Evolutionary conservation across 73 alveolate genomes (phyloP).

Genomic region (Symbiodinium pilosum): DNA sequence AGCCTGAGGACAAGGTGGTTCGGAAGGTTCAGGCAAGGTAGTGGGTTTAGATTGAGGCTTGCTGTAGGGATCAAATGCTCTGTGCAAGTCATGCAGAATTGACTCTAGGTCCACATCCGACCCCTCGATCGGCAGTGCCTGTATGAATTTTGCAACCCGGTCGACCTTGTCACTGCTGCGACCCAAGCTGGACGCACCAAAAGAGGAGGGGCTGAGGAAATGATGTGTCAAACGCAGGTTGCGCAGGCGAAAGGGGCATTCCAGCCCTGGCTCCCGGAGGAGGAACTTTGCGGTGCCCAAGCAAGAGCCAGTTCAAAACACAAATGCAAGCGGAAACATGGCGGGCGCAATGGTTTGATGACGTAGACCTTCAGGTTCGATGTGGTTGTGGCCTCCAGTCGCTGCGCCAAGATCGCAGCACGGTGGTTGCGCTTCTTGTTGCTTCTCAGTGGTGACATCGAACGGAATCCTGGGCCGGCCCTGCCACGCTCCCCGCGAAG

Average conservation of each 20-base stretch:
- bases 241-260: not conserved
- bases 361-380: too few species aligned
- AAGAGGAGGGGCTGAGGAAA: not conserved
- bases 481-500: too few species aligned
- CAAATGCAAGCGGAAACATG: too few species aligned
- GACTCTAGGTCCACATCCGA: not conserved
- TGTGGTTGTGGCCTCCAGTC: too few species aligned
- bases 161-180: not conserved
- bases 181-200: not conserved
- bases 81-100: not conserved
- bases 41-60: too few species aligned
- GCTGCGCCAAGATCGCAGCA: too few species aligned
- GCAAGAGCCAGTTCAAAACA: not conserved
- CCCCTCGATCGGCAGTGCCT: not conserved
- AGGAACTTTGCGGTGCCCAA: not conserved
- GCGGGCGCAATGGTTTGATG: too few species aligned
- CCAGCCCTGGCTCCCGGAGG: not conserved
- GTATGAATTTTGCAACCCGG: not conserved
- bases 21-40: too few species aligned
- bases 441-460: too few species aligned
- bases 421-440: too few species aligned
- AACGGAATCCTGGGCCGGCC: too few species aligned
- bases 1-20: too few species aligned
- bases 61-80: not conserved
- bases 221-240: not conserved